phyloP scores from a whole-genome alignment of 169 alveolate genomes.

The Eimeria acervulina region DNA sequence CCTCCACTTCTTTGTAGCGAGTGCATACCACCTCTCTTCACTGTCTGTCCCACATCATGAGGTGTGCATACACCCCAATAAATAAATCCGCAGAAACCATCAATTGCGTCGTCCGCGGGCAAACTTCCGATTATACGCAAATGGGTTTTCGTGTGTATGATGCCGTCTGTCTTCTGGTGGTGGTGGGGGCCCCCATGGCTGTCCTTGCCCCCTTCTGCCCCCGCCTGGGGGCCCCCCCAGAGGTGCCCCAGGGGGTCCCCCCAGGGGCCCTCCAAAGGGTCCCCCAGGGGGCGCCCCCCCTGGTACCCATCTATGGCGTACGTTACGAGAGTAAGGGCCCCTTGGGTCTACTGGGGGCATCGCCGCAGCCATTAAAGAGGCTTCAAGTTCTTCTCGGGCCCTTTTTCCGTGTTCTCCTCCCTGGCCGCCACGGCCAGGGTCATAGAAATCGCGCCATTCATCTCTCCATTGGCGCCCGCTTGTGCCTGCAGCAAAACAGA shows the following conservation, averaged over 20 bases:
- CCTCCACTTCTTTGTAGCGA: background rate
- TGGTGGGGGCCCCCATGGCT: background rate
- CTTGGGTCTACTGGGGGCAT: slow-evolving; percentile 27
- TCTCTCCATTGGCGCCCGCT: slow-evolving; percentile 82
- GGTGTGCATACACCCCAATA: background rate
- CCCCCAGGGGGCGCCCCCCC: slow-evolving; percentile 40
- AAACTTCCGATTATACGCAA: slow-evolving; percentile 44
- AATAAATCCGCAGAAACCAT: background rate
- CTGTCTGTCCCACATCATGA: background rate
- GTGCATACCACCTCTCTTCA: background rate
- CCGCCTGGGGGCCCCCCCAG: background rate
- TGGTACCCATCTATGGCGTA: background rate
- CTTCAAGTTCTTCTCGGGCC: slow-evolving; percentile 54
- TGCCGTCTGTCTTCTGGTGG: slow-evolving; percentile 14
- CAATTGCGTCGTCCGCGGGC: slow-evolving; percentile 41
- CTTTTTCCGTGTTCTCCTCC: slow-evolving; percentile 66
- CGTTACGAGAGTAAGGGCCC: slow-evolving; percentile 31
- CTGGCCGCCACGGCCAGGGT: slow-evolving; percentile 78
- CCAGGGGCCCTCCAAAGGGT: background rate
- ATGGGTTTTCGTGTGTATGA: background rate
- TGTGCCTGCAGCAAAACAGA: slow-evolving; percentile 31
- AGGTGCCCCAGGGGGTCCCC: background rate
- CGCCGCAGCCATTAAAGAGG: slow-evolving; percentile 1
- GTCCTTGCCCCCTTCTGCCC: background rate
- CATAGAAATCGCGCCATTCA: slow-evolving; percentile 78